Base-by-base conservation (phyloP, 148 eudicot species). In the Nyssa sinensis region DNA sequence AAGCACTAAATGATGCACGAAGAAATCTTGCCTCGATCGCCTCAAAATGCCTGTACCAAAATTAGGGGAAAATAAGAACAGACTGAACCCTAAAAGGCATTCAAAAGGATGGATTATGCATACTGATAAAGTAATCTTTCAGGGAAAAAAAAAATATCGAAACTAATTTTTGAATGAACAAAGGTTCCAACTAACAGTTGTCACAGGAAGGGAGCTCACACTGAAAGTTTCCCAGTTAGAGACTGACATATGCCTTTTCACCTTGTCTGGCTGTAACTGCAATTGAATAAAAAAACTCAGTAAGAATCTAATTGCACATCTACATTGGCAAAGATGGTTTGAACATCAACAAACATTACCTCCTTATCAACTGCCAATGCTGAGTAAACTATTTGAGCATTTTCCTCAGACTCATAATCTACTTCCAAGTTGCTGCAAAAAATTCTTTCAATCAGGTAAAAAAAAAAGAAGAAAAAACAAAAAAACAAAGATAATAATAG, bases 1-100 rank as follows among this genome's bases (percentile, higher is more conserved):
- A 92, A 37, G 96, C 92, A 64, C 87, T 88, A 67, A 81, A 90
- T 41, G 98, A 94, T 73, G 97, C 92, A 29, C 97, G 92, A 24
- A 94, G 98, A 81, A 94, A 92, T 84, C 97, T 94, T 67, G 96
- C 97, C 82, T 92, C 97, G 51, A 88, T 84, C 7, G 98, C 98
- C 79, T 94, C 97, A 62, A 94, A 92, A 83, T 86, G 93, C 84
- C 97, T 90, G 91, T 57, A 72, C 21, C 25, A 28, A 30, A 63
- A 24, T 55, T 17, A 55, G 24, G 59, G 4, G 25, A n/a, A 55
- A 55, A 55, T 21, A 55, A 55, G 57, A 49, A 49, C 13, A 49
- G 0, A 55, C 21, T n/a, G 19, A 21, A 19, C 24, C 8, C 25
- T 55, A 13, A 55, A 53, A 53, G 4, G 49, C 49, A 41, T 41